Evolutionary conservation across 805 yeast species (phyloP), one percentile per base, ranked within the genome.

Genomic region (Zygotorulaspora sp.): DNA sequence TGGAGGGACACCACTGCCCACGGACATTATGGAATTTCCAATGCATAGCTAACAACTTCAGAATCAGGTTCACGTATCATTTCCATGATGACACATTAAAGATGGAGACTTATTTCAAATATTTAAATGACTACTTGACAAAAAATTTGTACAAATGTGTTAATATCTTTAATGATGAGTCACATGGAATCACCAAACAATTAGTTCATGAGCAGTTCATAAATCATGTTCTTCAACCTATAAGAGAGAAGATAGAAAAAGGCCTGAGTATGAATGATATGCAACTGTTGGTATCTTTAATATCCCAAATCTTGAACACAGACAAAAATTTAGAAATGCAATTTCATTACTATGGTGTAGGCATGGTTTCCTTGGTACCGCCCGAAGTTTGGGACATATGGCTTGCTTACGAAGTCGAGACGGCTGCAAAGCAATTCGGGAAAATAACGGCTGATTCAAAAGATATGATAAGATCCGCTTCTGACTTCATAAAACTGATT

Each of bases 61-160:
- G 60, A 11, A 52, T 66, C 5, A 65, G 80, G 35, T 78, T 77
- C 52, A 64, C 72, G 26, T 78, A 69, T 54, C 83, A 77, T 51
- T 77, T 77, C 58, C 67, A 69, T 38, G 55, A 62, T 4, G 40
- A 63, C n/a, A 26, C 72, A 64, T 52, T 49, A 6, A 37, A 71
- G 67, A 32, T 51, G 14, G 80, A 77, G 49, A 66, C 75, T 62
- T 75, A 77, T 21, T 67, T 74, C 43, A 61, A 61, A 14, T 77
- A 67, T 43, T 58, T 69, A n/a, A 71, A 73, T 45, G 66, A 65
- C 24, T 75, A 74, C 43, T 48, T 77, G 21, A 51, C 61, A 6
- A 51, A 53, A 17, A 68, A 75, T 36, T 36, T 74, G 13, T 52
- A 61, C 24, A 57, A 64, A 18, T 58, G 77, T 25, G 67, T 65